Evolutionary conservation across 2,329 filamentous ascomycete genomes (phyloP).

Genomic region (Aspergillus tanneri): DNA sequence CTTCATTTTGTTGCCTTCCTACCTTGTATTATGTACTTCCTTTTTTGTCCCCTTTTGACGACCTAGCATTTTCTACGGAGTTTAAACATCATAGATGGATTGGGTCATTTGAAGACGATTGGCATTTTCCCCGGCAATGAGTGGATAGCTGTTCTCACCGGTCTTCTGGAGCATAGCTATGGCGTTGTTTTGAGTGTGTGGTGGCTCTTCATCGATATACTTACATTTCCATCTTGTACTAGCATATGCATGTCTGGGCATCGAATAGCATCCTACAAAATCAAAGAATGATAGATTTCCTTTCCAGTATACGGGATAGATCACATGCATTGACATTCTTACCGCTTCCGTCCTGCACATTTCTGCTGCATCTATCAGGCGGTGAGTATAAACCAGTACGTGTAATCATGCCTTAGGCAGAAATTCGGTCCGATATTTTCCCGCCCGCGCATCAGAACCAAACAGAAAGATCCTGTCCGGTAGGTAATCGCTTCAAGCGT

Average conservation of each 20-base stretch:
- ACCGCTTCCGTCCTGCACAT: background rate
- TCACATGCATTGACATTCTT: background rate
- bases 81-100: constrained; percentile 19
- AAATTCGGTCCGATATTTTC: background rate
- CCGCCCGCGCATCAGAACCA: background rate
- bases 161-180: constrained; percentile 13
- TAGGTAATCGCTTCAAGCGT: constrained; percentile 1
- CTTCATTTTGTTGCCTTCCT: constrained; percentile 1
- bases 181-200: constrained; percentile 14
- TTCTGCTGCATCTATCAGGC: background rate
- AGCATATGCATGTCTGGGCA: constrained; percentile 28
- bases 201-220: constrained; percentile 5
- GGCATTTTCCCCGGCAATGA: constrained; percentile 9
- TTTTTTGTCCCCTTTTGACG: constrained; percentile 13
- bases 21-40: constrained; percentile 20
- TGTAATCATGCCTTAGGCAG: background rate
- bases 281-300: background rate
- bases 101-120: constrained; percentile 15
- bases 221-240: constrained; percentile 8
- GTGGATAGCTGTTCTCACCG: constrained; percentile 6
- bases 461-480: constrained; percentile 9
- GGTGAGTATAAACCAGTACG: background rate
- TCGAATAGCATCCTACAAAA: background rate
- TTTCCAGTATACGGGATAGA: background rate
- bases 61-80: constrained; percentile 24